A percentile compares a stretch with the other conserved stretches of the same genome.
phyloP scores from a whole-genome alignment of 768 basidiomycete species.

The Leccinum arenicola region DNA sequence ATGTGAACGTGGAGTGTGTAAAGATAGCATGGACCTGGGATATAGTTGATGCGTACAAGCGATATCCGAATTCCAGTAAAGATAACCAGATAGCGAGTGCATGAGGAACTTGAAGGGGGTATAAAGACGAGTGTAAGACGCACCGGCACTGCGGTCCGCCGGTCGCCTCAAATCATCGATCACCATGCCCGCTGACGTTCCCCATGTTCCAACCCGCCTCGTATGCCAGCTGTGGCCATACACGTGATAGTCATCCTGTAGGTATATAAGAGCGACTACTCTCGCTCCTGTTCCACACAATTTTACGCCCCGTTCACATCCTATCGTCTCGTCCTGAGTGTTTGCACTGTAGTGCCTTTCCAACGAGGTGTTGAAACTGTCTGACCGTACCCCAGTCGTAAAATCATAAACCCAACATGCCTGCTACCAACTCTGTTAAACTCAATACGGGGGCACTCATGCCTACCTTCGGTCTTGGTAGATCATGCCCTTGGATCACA shows the following conservation, averaged over 20 bases:
- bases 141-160: too few relatives aligned
- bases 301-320: too few relatives aligned
- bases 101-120: background rate
- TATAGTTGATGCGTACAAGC: slow-evolving; percentile 1
- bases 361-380: background rate
- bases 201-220: too few relatives aligned
- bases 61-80: slow-evolving; percentile 2
- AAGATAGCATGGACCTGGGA: slow-evolving; percentile 1
- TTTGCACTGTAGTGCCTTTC: too few relatives aligned
- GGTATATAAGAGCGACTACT: too few relatives aligned
- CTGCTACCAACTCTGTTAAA: slow-evolving; percentile 46
- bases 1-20: slow-evolving; percentile 1
- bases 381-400: background rate
- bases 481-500: slow-evolving; percentile 5
- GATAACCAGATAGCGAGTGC: background rate
- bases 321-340: too few relatives aligned
- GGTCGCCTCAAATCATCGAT: too few relatives aligned
- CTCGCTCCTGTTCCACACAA: too few relatives aligned
- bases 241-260: too few relatives aligned
- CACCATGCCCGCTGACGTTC: too few relatives aligned
- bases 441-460: slow-evolving; percentile 79
- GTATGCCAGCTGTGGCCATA: too few relatives aligned
- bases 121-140: slow-evolving; percentile 2
- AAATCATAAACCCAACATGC: slow-evolving; percentile 37
- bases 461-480: slow-evolving; percentile 70